Base-by-base conservation (phyloP, 2,329 filamentous ascomycete genomes). In the Graphilbum fragrans region DNA sequence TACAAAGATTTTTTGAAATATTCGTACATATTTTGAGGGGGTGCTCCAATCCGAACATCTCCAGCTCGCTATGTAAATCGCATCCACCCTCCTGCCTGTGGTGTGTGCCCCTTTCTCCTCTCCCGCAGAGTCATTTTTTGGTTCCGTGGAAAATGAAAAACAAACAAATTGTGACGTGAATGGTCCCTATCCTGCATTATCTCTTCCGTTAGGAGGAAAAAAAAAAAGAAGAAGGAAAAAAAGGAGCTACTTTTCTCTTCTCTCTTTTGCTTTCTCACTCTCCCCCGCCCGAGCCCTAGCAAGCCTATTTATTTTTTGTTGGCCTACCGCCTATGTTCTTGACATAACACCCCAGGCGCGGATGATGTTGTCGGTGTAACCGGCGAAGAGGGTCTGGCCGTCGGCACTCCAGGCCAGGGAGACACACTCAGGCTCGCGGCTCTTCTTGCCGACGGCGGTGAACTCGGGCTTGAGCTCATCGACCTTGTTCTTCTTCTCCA, bases 401-500 rank as follows among this genome's bases (percentile, higher is more conserved):
- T 98, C 92, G 63, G 88, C 90, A 65, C 80, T 86, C 92, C 92
- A 98, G 65, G 90, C 90, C 71, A 98, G 77, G 65, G 79, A 86
- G 61, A 98, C 82, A 69, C 90, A 96, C 82, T 96, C 90, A 58
- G 92, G 92, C 72, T 95, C 90, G 65, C 88, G 81, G 80, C 82
- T 87, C 86, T 96, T 96, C 86, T 94, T 94, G 74, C 88, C 86
- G 65, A 87, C 82, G 65, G 87, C 78, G 63, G 87, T 76, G 76
- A 92, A 94, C 69, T 98, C 92, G 56, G 90, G 90, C 83, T 94
- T 95, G 69, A 98, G 82, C 81, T 96, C 92, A 61, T 96, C 90
- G 63, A 96, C 90, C 84, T 95, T 96, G 83, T 82, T 93, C 88
- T 98, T 98, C 88, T 98, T 98, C 86, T 98, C 92, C 57, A 98